Conservation (phyloP, 2,329 filamentous ascomycete genomes). For the Periconia digitata region DNA sequence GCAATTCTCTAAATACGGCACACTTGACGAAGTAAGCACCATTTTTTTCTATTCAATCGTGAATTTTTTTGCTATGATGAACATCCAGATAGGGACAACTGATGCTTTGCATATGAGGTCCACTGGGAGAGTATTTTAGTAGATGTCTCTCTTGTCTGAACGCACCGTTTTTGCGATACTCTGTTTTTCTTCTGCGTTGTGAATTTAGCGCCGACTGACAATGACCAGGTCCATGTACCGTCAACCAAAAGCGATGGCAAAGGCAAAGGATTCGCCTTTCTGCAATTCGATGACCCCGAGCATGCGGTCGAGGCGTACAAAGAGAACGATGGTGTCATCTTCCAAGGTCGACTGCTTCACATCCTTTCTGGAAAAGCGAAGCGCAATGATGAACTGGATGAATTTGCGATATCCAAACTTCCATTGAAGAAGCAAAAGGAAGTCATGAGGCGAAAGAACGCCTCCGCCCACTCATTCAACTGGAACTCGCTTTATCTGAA, state of each 20-base stretch:
- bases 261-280: conserved; percentile 88
- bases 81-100: conserved; percentile 99
- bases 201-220: conserved; percentile 14
- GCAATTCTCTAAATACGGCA: conserved; percentile 72
- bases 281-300: conserved; percentile 73
- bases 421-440: conserved; percentile 93
- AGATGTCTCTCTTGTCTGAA: conserved; percentile 97
- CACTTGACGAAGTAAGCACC: conserved; percentile 80
- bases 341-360: conserved; percentile 90
- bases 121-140: conserved; percentile 99
- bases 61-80: conserved; percentile 70
- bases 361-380: conserved; percentile 84
- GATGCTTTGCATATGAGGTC: conserved; percentile 92
- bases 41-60: conserved; percentile 15
- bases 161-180: conserved; percentile 39
- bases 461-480: conserved; percentile 78
- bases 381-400: conserved; percentile 78
- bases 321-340: conserved; percentile 77
- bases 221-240: conserved; percentile 78
- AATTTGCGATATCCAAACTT: conserved; percentile 85
- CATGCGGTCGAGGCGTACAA: conserved; percentile 78
- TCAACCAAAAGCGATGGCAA: conserved; percentile 67
- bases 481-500: conserved; percentile 99
- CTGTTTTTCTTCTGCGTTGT: neutral
- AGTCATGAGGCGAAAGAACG: conserved; percentile 81